Evolutionary conservation across 768 basidiomycete genomes (phyloP).

Genomic region (Obba rivulosa): DNA sequence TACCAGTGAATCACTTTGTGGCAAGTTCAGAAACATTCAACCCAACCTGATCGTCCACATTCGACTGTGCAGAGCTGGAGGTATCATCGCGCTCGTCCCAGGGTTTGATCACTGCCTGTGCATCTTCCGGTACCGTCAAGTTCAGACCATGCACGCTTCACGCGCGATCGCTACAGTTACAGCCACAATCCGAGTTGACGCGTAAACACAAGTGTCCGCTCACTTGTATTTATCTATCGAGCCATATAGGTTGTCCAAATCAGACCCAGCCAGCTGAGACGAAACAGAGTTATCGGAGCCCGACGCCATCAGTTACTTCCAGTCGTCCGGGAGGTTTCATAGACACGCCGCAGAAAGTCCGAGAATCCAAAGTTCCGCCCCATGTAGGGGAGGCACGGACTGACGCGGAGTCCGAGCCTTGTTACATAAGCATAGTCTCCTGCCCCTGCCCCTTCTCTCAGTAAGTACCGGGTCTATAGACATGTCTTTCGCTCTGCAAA

Average conservation of each 20-base stretch:
- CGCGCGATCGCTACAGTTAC: conserved; percentile 7
- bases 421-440: too few species aligned
- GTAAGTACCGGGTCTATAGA: too few species aligned
- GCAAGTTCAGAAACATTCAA: background rate
- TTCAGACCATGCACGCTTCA: conserved; percentile 77
- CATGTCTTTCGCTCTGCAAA: too few species aligned
- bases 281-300: conserved; percentile 14
- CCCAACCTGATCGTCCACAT: conserved; percentile 79
- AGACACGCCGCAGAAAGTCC: too few species aligned
- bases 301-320: conserved; percentile 2
- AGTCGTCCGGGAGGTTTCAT: too few species aligned
- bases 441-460: too few species aligned
- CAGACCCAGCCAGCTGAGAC: conserved; percentile 17
- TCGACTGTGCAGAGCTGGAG: conserved; percentile 62
- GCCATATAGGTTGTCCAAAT: conserved; percentile 22
- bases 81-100: conserved; percentile 77
- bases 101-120: conserved; percentile 70
- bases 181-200: background rate
- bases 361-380: too few species aligned
- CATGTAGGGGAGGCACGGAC: too few species aligned
- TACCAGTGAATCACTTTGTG: conserved; percentile 1
- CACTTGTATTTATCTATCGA: conserved; percentile 28
- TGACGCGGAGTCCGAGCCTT: too few species aligned
- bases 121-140: conserved; percentile 74
- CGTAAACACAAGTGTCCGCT: conserved; percentile 14